Percentiles rank a stretch among this genome's conserved stretches.
Conservation (phyloP, 345 rosid species). For the Lagerstroemia speciosa region DNA sequence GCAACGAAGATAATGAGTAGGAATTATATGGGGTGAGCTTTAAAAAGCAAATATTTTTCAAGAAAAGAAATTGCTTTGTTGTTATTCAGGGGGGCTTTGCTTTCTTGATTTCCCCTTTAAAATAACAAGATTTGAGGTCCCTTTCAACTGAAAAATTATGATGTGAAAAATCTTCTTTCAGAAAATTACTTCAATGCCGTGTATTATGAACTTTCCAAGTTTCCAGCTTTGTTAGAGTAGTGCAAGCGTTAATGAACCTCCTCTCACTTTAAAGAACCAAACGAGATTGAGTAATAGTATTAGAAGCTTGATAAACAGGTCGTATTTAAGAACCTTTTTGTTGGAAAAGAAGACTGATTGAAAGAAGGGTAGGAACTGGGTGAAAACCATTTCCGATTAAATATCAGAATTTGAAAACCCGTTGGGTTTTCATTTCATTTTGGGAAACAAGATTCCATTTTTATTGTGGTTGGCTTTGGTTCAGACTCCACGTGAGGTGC, state of each 20-base stretch:
- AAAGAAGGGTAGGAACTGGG: too few species aligned
- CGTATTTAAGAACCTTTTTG: too few species aligned
- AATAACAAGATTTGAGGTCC: conserved; percentile 8
- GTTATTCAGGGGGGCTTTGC: conserved; percentile 10
- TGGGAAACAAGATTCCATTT: conserved; percentile 6
- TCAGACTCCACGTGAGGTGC: conserved; percentile 99
- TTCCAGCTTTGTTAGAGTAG: background rate
- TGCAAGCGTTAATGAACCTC: too few species aligned
- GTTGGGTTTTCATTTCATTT: background rate
- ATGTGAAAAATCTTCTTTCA: background rate
- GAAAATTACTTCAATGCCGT: background rate
- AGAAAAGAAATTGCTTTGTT: conserved; percentile 28
- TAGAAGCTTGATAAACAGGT: too few species aligned
- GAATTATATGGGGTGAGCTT: conserved; percentile 76
- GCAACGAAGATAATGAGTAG: conserved; percentile 78
- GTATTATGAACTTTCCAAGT: background rate
- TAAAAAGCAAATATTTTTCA: conserved; percentile 27
- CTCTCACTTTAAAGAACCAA: too few species aligned
- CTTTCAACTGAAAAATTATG: background rate
- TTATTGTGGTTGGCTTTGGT: conserved; percentile 72
- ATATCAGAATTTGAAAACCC: background rate
- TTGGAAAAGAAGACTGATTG: too few species aligned
- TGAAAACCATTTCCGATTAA: background rate
- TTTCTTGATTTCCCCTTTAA: conserved; percentile 1
- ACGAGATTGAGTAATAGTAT: too few species aligned